Percentiles rank a stretch among this genome's conserved stretches.
phyloP scores from a whole-genome alignment of 257 asterid species.

The Solanum okadae region DNA sequence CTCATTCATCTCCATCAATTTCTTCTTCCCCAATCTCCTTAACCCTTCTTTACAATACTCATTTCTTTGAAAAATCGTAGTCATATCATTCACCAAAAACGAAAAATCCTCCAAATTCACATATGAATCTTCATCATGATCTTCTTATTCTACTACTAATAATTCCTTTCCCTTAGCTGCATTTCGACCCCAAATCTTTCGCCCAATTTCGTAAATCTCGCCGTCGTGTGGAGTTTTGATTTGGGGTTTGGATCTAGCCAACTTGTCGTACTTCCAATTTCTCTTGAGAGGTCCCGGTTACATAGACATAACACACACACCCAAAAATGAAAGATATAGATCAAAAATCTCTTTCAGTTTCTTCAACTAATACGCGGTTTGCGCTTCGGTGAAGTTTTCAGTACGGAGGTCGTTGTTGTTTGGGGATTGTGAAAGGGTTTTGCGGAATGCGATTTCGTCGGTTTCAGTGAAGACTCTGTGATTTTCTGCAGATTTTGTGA shows the following conservation, averaged over 20 bases:
- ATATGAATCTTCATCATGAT: background rate
- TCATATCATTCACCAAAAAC: background rate
- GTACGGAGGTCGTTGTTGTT: background rate
- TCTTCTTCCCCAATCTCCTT: background rate
- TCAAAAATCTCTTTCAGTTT: background rate
- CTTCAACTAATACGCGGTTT: background rate
- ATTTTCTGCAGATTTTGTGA: background rate
- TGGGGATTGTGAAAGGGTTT: background rate
- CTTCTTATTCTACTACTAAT: background rate
- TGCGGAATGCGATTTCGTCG: slow-evolving; percentile 4
- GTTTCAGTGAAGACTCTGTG: background rate
- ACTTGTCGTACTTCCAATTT: slow-evolving; percentile 2
- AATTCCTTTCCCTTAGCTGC: background rate
- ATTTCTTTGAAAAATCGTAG: background rate
- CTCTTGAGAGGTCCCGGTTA: too few relatives aligned
- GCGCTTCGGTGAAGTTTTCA: background rate
- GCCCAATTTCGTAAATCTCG: background rate
- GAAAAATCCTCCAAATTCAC: slow-evolving; percentile 8
- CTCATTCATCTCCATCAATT: slow-evolving; percentile 2
- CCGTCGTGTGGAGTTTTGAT: slow-evolving; percentile 5
- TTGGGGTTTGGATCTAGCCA: slow-evolving; percentile 2
- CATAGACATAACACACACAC: too few relatives aligned
- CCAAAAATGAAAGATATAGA: too few relatives aligned
- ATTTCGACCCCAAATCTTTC: background rate
- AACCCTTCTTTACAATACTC: background rate